A percentile compares a stretch with the other conserved stretches of the same genome.
Conservation (phyloP, 2,329 filamentous ascomycete species). For the Beauveria medogensis region DNA sequence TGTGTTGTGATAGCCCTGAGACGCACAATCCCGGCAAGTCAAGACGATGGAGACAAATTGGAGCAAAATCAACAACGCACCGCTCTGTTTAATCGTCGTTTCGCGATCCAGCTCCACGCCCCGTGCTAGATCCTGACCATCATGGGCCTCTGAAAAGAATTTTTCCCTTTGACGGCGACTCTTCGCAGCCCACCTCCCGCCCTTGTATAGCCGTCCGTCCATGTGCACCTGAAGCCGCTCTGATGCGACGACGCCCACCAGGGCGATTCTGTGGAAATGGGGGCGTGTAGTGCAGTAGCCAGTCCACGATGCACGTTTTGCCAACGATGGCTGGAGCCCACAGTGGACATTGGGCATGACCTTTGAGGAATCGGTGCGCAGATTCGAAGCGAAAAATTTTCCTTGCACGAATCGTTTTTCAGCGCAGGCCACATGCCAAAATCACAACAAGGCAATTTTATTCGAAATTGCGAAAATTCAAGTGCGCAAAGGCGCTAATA, state of each 20-base stretch:
- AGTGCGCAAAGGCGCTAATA: neutral
- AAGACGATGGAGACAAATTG: neutral
- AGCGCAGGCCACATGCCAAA: neutral
- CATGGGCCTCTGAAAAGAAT: neutral
- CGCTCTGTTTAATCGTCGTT: neutral
- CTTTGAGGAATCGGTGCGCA: neutral
- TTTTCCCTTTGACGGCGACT: neutral
- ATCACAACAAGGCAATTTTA: neutral
- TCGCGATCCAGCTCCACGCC: neutral
- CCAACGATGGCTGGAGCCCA: neutral
- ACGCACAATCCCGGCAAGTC: neutral
- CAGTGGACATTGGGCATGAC: neutral
- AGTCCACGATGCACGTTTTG: slow-evolving; percentile 10
- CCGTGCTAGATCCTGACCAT: neutral
- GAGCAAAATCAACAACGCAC: neutral
- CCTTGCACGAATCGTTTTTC: neutral
- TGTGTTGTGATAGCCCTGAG: neutral
- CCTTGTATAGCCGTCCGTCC: neutral
- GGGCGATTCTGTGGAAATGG: neutral
- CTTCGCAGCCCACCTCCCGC: neutral
- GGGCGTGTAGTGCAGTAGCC: slow-evolving; percentile 3
- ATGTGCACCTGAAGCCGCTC: neutral
- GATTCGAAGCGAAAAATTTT: neutral
- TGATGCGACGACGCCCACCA: neutral
- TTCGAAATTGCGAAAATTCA: neutral